These are phyloP conservation scores for Podaxis mareebaensis DNA, from an alignment of 768 basidiomycete species.

Conservation along the genomic window DNA sequence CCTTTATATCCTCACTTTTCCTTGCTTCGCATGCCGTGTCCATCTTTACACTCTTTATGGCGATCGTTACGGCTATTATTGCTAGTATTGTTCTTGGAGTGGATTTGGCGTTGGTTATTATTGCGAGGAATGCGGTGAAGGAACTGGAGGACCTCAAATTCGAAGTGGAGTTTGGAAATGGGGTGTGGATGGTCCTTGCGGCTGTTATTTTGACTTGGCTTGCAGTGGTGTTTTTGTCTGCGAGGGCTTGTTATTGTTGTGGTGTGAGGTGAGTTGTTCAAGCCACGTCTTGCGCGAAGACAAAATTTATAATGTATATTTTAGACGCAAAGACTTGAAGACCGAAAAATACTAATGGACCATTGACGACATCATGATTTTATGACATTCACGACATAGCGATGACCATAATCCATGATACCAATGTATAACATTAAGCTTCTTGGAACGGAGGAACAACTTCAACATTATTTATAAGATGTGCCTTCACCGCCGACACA, in stretches of 20 bases:
- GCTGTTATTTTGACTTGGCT: slow-evolving; percentile 59
- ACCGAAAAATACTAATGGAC: background rate
- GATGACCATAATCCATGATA: background rate
- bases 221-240: slow-evolving; percentile 60
- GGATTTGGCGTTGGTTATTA: slow-evolving; percentile 62
- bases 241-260: slow-evolving; percentile 67
- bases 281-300: background rate
- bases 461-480: no score
- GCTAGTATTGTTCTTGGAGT: slow-evolving; percentile 56
- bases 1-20: slow-evolving; percentile 56
- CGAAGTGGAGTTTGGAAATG: slow-evolving; percentile 60
- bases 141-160: slow-evolving; percentile 41
- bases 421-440: background rate
- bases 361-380: background rate
- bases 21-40: slow-evolving; percentile 54
- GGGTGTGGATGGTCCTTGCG: slow-evolving; percentile 68
- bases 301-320: background rate
- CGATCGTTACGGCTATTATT: slow-evolving; percentile 58
- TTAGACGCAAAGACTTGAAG: slow-evolving; percentile 6
- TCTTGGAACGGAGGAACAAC: background rate
- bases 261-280: slow-evolving; percentile 42
- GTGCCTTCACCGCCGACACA: no score
- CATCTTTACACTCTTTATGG: slow-evolving; percentile 58
- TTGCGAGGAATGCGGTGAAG: slow-evolving; percentile 46
- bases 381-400: background rate